These are phyloP conservation scores for Phytopythium helicoides DNA, from an alignment of 352 stramenopile species.

Conservation along the genomic window DNA sequence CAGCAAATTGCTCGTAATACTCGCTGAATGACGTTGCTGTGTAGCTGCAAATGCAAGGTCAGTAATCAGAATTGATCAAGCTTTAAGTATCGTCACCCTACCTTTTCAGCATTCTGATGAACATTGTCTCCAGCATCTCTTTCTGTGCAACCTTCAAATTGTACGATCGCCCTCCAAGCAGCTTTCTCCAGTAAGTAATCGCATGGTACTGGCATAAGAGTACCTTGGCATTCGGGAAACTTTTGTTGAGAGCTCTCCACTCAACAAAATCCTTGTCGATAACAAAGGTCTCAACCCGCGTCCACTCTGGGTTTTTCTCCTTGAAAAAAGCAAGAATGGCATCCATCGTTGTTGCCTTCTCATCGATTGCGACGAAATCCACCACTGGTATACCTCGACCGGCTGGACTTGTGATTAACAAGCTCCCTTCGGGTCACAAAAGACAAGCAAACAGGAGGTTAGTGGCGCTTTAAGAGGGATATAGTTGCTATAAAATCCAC, in stretches of 20 bases:
- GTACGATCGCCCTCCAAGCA: not conserved
- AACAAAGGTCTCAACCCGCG: conserved; percentile 1
- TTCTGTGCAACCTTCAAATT: not conserved
- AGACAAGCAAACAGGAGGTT: no score
- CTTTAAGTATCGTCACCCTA: not conserved
- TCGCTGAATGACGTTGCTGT: no score
- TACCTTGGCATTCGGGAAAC: conserved; percentile 3
- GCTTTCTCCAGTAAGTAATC: conserved; percentile 2
- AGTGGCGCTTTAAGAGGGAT: no score
- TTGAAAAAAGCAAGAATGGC: conserved; percentile 9
- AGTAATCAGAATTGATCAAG: not conserved
- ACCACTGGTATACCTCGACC: conserved; percentile 8
- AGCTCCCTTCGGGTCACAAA: not conserved
- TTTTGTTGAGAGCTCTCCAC: conserved; percentile 5
- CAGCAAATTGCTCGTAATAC: no score
- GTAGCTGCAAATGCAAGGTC: no score
- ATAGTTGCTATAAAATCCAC: no score
- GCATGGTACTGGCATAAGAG: conserved; percentile 11
- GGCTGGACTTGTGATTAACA: conserved; percentile 5
- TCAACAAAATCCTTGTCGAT: conserved; percentile 17
- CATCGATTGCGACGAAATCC: conserved; percentile 6
- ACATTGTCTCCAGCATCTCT: conserved; percentile 1
- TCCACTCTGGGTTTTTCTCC: conserved; percentile 3
- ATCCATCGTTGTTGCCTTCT: conserved; percentile 6
- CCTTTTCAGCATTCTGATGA: not conserved